These are phyloP conservation scores for Ganoderma leucocontextum DNA, from an alignment of 1,284 basidiomycete species.

Conservation along the genomic window DNA sequence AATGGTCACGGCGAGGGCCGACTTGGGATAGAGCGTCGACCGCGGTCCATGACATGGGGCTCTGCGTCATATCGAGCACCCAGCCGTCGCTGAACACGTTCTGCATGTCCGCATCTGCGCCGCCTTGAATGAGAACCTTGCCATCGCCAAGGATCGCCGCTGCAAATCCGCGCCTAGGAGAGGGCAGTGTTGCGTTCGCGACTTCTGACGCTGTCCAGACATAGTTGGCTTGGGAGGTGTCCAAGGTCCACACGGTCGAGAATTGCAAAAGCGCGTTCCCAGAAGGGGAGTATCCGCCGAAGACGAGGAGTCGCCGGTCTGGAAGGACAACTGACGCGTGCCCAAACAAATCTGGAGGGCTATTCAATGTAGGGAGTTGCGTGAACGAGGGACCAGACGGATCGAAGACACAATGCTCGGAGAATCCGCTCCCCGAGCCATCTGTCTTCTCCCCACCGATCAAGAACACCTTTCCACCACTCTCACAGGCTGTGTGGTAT, in stretches of 20 bases:
- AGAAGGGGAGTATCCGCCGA: slow-evolving; percentile 75
- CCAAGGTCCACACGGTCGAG: slow-evolving; percentile 67
- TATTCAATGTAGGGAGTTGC: slow-evolving; percentile 58
- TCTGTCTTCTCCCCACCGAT: slow-evolving; percentile 83
- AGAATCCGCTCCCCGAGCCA: slow-evolving; percentile 70
- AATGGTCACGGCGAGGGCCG: slow-evolving; percentile 75
- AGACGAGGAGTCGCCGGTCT: slow-evolving; percentile 75
- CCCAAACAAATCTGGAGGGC: slow-evolving; percentile 74
- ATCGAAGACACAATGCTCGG: slow-evolving; percentile 73
- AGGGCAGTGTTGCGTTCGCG: slow-evolving; percentile 54
- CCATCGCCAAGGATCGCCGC: slow-evolving; percentile 60
- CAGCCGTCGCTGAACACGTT: slow-evolving; percentile 74
- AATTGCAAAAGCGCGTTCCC: slow-evolving; percentile 60
- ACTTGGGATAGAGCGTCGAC: slow-evolving; percentile 61
- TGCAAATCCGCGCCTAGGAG: slow-evolving; percentile 74
- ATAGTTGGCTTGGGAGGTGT: slow-evolving; percentile 58
- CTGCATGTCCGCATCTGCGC: slow-evolving; percentile 67
- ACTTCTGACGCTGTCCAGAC: slow-evolving; percentile 61
- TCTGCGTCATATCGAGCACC: slow-evolving; percentile 70
- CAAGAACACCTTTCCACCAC: slow-evolving; percentile 62
- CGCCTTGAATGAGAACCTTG: slow-evolving; percentile 79
- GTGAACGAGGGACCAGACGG: slow-evolving; percentile 60
- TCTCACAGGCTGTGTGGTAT: slow-evolving; percentile 69
- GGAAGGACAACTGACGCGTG: slow-evolving; percentile 73
- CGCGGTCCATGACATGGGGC: slow-evolving; percentile 63